A percentile compares a stretch with the other conserved stretches of the same genome.
Conservation (phyloP, 805 yeast genomes). For the Metschnikowia lachancei region DNA sequence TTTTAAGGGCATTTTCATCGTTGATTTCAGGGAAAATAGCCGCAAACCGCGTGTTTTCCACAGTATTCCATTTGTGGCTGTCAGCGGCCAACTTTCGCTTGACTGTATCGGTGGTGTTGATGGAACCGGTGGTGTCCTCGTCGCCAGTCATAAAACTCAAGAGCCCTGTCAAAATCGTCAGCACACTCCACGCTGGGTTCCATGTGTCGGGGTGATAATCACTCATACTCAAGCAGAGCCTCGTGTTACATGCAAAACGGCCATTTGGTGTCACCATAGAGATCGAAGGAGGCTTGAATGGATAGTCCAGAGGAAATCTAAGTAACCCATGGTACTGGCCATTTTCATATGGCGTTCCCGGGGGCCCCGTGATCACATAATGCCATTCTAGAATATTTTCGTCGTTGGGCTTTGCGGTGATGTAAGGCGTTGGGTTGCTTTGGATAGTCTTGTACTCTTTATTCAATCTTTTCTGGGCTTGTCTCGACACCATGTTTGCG, state of each 20-base stretch:
- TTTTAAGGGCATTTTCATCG: constrained; percentile 38
- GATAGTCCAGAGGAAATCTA: constrained; percentile 79
- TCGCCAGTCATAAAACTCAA: constrained; percentile 89
- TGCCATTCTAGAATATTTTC: constrained; percentile 91
- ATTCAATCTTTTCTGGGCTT: constrained; percentile 51
- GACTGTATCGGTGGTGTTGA: constrained; percentile 57
- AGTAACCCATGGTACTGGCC: constrained; percentile 93
- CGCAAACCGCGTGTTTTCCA: constrained; percentile 54
- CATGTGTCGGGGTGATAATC: constrained; percentile 93
- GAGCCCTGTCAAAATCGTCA: constrained; percentile 82
- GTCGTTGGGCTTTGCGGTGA: constrained; percentile 83
- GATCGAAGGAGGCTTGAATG: constrained; percentile 88
- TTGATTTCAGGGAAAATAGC: constrained; percentile 70
- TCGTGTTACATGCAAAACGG: constrained; percentile 73
- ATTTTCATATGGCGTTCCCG: constrained; percentile 77
- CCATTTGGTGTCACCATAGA: constrained; percentile 90
- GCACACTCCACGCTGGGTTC: constrained; percentile 96
- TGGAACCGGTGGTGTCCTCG: constrained; percentile 82
- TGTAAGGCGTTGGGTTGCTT: constrained; percentile 80
- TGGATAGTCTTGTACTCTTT: constrained; percentile 78
- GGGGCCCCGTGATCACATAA: constrained; percentile 88
- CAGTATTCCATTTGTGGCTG: constrained; percentile 59
- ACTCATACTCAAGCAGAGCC: constrained; percentile 87
- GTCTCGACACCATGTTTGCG: constrained; percentile 37
- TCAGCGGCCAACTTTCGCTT: constrained; percentile 57